A percentile compares a stretch with the other conserved stretches of the same genome.
phyloP scores from a whole-genome alignment of 306 rosid genomes.

The Malus asiatica region DNA sequence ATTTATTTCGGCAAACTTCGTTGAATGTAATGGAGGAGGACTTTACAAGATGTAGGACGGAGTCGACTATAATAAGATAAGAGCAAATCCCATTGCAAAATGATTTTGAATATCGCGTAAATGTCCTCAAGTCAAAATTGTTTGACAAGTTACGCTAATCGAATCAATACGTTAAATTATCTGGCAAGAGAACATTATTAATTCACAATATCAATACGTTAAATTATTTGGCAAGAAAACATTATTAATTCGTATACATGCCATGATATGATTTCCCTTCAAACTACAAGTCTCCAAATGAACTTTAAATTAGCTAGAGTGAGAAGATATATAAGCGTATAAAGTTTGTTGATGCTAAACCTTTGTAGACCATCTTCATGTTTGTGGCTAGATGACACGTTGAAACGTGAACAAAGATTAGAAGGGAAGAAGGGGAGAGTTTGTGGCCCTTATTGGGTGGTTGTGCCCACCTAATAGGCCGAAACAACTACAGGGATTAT shows the following conservation, averaged over 20 bases:
- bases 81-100: not conserved
- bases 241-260: not conserved
- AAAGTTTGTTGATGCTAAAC: not conserved
- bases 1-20: conserved; percentile 11
- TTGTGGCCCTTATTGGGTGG: not conserved
- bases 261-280: too few relatives aligned
- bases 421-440: not conserved
- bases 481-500: too few relatives aligned
- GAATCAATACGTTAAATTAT: not conserved
- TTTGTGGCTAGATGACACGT: not conserved
- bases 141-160: not conserved
- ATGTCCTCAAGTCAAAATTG: not conserved
- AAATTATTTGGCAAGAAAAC: not conserved
- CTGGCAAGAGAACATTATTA: not conserved
- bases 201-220: not conserved
- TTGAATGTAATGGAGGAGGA: conserved; percentile 19
- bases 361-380: not conserved
- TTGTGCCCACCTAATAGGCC: too few relatives aligned
- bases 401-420: not conserved
- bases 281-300: too few relatives aligned
- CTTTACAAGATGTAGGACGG: conserved; percentile 5
- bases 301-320: not conserved
- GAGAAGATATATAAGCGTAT: not conserved
- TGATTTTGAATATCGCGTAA: not conserved
- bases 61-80: not conserved